A percentile compares a stretch with the other conserved stretches of the same genome.
phyloP scores from a whole-genome alignment of 2,329 filamentous ascomycete genomes.

The Sporothrix pallida region DNA sequence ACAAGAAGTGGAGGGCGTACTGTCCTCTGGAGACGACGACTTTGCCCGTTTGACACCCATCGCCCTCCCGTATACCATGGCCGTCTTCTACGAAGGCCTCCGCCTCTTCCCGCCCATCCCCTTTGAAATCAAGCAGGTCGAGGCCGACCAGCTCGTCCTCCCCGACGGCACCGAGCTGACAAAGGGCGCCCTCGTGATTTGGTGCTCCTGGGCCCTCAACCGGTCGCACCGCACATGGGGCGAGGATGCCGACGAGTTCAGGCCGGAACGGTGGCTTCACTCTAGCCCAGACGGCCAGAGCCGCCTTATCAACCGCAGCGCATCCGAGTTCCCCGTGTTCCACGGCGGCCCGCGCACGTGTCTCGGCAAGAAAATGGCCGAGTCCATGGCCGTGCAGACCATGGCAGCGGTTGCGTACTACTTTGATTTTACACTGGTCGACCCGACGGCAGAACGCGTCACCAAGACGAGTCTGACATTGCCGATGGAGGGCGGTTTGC shows the following conservation, averaged over 20 bases:
- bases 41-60: conserved; percentile 50
- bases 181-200: conserved; percentile 60
- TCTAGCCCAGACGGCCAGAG: background rate
- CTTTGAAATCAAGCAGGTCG: conserved; percentile 68
- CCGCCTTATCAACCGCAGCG: conserved; percentile 52
- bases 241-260: conserved; percentile 59
- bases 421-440: conserved; percentile 57
- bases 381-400: conserved; percentile 62
- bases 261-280: conserved; percentile 62
- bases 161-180: conserved; percentile 67
- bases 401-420: conserved; percentile 55
- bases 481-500: conserved; percentile 67
- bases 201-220: conserved; percentile 70
- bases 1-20: conserved; percentile 48
- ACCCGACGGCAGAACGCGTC: conserved; percentile 49
- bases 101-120: conserved; percentile 69
- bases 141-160: conserved; percentile 53
- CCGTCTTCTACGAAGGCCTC: conserved; percentile 66
- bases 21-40: conserved; percentile 38
- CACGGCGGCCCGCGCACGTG: conserved; percentile 67
- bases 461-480: conserved; percentile 67
- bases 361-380: conserved; percentile 69
- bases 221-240: conserved; percentile 63
- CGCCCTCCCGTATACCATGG: conserved; percentile 61
- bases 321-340: conserved; percentile 67